These are phyloP conservation scores for Tripterygium wilfordii DNA, from an alignment of 177 flowering plant genomes.

Conservation along the genomic window DNA sequence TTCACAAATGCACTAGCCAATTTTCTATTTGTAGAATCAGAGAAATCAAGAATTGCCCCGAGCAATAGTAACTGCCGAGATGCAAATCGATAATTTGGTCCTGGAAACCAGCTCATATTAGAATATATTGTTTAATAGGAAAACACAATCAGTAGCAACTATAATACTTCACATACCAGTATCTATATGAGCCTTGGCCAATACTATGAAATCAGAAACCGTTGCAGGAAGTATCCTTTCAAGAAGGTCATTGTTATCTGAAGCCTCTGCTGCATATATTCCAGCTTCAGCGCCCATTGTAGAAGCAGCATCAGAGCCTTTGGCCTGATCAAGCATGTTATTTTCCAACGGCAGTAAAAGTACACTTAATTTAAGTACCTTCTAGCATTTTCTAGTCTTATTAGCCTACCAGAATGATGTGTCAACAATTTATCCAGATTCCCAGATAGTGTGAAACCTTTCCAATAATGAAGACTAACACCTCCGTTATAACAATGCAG, in stretches of 20 bases:
- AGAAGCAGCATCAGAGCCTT: conserved; percentile 91
- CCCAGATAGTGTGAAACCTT: no score
- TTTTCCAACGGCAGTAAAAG: no score
- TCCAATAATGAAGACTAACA: no score
- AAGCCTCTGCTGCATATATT: conserved; percentile 92
- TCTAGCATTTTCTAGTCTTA: no score
- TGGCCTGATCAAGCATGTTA: conserved; percentile 39
- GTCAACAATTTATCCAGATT: no score
- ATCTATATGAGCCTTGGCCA: conserved; percentile 80
- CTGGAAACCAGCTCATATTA: conserved; percentile 38
- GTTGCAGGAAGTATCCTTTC: conserved; percentile 83
- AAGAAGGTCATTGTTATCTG: conserved; percentile 78
- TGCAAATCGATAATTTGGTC: conserved; percentile 66
- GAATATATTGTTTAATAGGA: neutral
- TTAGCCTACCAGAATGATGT: no score
- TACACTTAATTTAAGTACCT: no score
- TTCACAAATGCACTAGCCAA: conserved; percentile 62
- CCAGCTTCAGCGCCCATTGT: conserved; percentile 85
- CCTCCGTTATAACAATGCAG: no score
- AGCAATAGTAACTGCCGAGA: conserved; percentile 85
- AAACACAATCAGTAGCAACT: neutral
- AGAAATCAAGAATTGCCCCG: conserved; percentile 83
- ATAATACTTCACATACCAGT: conserved; percentile 52
- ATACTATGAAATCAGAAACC: conserved; percentile 66
- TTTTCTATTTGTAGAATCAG: conserved; percentile 80